Base-by-base conservation (phyloP, 2,329 filamentous ascomycete genomes). In the Aspergillus phoenicis region DNA sequence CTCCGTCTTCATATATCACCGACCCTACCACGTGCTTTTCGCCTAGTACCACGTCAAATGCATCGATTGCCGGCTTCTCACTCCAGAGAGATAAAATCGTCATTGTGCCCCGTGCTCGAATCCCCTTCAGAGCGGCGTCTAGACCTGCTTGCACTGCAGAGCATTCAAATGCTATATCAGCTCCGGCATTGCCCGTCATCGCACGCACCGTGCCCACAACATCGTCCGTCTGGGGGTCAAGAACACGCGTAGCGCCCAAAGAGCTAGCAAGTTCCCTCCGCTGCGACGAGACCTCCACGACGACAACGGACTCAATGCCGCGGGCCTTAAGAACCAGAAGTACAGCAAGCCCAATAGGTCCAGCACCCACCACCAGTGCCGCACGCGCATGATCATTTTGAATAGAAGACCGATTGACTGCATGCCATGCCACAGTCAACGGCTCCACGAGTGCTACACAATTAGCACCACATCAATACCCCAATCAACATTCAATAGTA, bases 11-110 rank as follows among this genome's bases (percentile, higher is more conserved):
- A 69, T 82, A 85, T 3, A 81, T 79, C 13, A 82, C 67, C 8
- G 74, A 70, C 13, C 81, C 81, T 8, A 80, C 75, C 59, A 84
- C 82, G 57, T 77, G 80, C 57, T 83, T 84, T 70, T 87, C 84
- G 3, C 78, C 78, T 51, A 82, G 80, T 0, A 85, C 78, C 13
- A 86, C 66, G 69, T 81, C 78, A 64, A 84, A 84, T 1, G 82
- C 81, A 63, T 84, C 77, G 60, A 88, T 82, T 0, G 78, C 78
- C 4, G 86, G 78, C 33, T 78, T 79, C 59, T 81, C 83, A 64
- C 87, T 85, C 85, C 85, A 89, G 5, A 89, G 83, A 0, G 86
- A 85, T 6, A 89, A 81, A 62, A 89, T 88, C 3, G 88, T 80
- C 0, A 88, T 78, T 0, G 83, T 85, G 0, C 86, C 87, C 36